Conservation (phyloP, 2,329 filamentous ascomycete species). For the Trichoderma asperellum region DNA sequence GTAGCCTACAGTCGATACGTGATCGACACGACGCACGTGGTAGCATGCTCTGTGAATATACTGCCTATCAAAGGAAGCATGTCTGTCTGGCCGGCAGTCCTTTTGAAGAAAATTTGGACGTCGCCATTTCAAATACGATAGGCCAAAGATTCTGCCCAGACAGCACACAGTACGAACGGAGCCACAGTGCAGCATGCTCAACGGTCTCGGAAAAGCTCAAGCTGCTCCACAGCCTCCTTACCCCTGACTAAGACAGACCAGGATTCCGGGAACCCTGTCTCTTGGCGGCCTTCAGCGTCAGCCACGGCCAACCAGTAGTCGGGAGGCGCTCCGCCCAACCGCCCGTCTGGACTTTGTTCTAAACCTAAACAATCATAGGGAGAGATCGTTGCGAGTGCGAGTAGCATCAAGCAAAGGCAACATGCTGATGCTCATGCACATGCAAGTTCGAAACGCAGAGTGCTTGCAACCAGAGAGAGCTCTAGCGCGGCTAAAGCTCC, state of each 20-base stretch:
- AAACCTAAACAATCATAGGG: slow-evolving; percentile 27
- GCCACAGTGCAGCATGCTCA: slow-evolving; percentile 25
- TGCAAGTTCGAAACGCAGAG: slow-evolving; percentile 15
- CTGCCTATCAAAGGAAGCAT: not conserved
- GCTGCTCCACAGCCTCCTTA: slow-evolving; percentile 24
- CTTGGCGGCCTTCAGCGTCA: slow-evolving; percentile 22
- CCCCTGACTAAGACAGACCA: slow-evolving; percentile 32
- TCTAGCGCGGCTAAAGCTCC: slow-evolving; percentile 9
- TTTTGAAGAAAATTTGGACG: not conserved
- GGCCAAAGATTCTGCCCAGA: not conserved
- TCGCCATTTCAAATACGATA: not conserved
- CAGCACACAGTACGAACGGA: slow-evolving; percentile 11
- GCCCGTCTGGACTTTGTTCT: slow-evolving; percentile 15
- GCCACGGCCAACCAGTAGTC: slow-evolving; percentile 29
- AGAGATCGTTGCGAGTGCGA: slow-evolving; percentile 23
- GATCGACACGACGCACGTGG: slow-evolving; percentile 17
- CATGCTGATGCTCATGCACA: slow-evolving; percentile 23
- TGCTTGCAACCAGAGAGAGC: slow-evolving; percentile 11
- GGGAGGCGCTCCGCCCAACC: slow-evolving; percentile 27
- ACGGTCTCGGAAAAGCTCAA: slow-evolving; percentile 25
- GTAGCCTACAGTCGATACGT: not conserved
- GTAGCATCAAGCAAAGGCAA: slow-evolving; percentile 19
- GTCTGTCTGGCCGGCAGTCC: not conserved
- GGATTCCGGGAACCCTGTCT: slow-evolving; percentile 28
- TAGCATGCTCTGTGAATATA: not conserved